These are phyloP conservation scores for Myxozyma geophila DNA, from an alignment of 805 yeast species.

Conservation along the genomic window DNA sequence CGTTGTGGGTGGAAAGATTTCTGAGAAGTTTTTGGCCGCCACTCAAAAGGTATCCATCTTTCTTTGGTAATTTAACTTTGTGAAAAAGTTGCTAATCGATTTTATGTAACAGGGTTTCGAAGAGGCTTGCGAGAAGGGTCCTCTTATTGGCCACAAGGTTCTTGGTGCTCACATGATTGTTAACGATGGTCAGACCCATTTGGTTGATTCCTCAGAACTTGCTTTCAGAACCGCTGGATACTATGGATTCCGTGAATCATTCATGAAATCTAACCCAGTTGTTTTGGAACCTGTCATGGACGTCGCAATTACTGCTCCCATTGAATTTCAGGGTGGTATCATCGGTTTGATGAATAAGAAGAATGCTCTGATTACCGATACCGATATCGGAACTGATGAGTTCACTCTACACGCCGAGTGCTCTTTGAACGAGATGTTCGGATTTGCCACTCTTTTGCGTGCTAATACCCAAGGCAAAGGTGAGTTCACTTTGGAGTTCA, in stretches of 20 bases:
- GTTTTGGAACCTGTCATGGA: slow-evolving; percentile 96
- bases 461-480: slow-evolving; percentile 99
- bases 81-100: background rate
- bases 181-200: slow-evolving; percentile 96
- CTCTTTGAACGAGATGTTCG: slow-evolving; percentile 94
- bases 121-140: slow-evolving; percentile 94
- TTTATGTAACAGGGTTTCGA: slow-evolving; percentile 74
- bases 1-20: slow-evolving; percentile 95
- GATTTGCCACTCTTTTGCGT: slow-evolving; percentile 92
- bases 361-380: slow-evolving; percentile 89
- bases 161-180: slow-evolving; percentile 90
- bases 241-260: slow-evolving; percentile 91
- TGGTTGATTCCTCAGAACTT: slow-evolving; percentile 95
- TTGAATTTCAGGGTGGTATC: slow-evolving; percentile 92
- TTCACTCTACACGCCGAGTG: slow-evolving; percentile 93
- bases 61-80: background rate
- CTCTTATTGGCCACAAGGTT: slow-evolving; percentile 91
- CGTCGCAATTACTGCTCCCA: slow-evolving; percentile 90
- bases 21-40: slow-evolving; percentile 91
- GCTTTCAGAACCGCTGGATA: slow-evolving; percentile 92
- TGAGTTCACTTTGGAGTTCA: slow-evolving; percentile 93
- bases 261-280: slow-evolving; percentile 80
- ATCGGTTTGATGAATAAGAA: slow-evolving; percentile 91
- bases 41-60: slow-evolving; percentile 55
- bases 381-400: slow-evolving; percentile 93